Base-by-base conservation (phyloP, 176 grass and related monocot genomes). In the Thalia dealbata region DNA sequence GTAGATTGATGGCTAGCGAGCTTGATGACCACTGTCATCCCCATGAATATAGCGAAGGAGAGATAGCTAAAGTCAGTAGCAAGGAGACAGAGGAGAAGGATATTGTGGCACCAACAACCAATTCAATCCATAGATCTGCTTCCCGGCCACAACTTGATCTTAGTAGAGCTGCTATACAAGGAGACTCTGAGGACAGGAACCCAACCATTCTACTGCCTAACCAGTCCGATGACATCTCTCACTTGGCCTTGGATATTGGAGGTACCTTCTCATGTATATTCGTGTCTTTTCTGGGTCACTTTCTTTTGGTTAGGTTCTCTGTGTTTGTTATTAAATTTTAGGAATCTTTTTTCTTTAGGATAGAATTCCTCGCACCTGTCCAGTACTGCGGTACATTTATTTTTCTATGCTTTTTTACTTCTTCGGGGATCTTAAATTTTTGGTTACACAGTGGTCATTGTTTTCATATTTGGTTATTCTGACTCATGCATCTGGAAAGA, bases 191-290 rank as follows among this genome's bases (percentile, higher is more conserved):
- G 83, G 95, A 93, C 41, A 78, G 83, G 77, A 84, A 97, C 68
- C 95, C 95, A 16, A 86, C 76, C 27, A 97, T 92, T 67, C 84
- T 97, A n/a, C 76, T 97, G 74, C 93, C 93, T 14, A 97, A 97
- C 71, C 95, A 97, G 71, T 92, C 90, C 16, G 95, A 97, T 81
- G 95, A 97, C 76, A 92, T 92, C 52, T 97, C 90, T 24, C 95
- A 92, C 80, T 88, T 97, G 79, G 90, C 90, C 52, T 85, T 97
- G 45, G 90, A 97, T 75, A 88, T 97, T 70, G 90, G 95, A 77
- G 95, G 95, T 97, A 87, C 16, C 80, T 45, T 51, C 73, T 46
- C n/a, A 5, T 69, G 6, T 29, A 8, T 18, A 3, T 18, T 66
- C 1, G 7, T 6, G n/a, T 11, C 15, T 67, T 67, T 43, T 21